These are phyloP conservation scores for Gorgonomyces haynaldii DNA, from an alignment of 192 early-diverging fungal genomes.

Conservation along the genomic window DNA sequence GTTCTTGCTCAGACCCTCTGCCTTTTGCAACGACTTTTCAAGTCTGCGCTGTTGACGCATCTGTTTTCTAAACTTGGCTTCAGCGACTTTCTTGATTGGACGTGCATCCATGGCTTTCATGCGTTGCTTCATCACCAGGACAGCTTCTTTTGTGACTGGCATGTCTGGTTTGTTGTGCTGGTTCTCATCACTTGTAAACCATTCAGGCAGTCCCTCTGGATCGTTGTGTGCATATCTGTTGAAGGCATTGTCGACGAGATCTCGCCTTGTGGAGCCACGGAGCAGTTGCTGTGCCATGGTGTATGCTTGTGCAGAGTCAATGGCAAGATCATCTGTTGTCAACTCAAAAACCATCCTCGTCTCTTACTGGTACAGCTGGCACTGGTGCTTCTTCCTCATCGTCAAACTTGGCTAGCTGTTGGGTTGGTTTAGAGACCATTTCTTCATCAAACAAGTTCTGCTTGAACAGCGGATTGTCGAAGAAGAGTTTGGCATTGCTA, in stretches of 20 bases:
- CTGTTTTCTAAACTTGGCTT: conserved; percentile 97
- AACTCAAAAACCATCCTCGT: conserved; percentile 24
- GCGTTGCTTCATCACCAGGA: conserved; percentile 67
- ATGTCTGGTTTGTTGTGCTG: conserved; percentile 77
- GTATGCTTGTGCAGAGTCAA: conserved; percentile 87
- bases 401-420: conserved; percentile 2
- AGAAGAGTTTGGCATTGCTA: conserved; percentile 82
- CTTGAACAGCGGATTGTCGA: conserved; percentile 90
- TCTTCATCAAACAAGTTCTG: conserved; percentile 44
- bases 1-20: conserved; percentile 69
- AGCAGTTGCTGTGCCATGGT: conserved; percentile 77
- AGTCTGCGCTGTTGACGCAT: conserved; percentile 61
- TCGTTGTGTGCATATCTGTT: conserved; percentile 84
- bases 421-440: background rate
- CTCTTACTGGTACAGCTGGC: conserved; percentile 23
- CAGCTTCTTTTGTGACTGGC: conserved; percentile 96
- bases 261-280: conserved; percentile 64
- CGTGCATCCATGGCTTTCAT: conserved; percentile 86
- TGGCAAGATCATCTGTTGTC: conserved; percentile 36
- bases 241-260: conserved; percentile 84
- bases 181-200: conserved; percentile 90
- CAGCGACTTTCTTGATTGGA: conserved; percentile 98
- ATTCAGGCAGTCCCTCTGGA: conserved; percentile 70
- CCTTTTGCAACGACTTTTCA: conserved; percentile 78
- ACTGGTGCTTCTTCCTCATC: background rate